phyloP scores from a whole-genome alignment of 2,329 filamentous ascomycete species.

The Penicillium vulpinum region DNA sequence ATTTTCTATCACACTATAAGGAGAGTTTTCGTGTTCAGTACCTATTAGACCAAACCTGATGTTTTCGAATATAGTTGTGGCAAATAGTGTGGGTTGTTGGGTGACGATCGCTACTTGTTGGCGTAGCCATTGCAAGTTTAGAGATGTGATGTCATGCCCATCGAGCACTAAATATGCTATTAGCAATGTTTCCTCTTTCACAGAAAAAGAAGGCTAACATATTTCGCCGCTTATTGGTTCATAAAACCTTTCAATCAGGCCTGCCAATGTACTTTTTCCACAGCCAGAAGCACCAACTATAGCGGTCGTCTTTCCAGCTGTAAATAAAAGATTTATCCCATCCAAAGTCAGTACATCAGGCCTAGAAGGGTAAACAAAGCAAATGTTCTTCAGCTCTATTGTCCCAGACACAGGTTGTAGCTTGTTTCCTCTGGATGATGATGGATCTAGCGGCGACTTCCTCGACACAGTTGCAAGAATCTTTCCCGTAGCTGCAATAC shows the following conservation, averaged over 20 bases:
- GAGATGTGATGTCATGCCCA: constrained; percentile 68
- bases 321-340: neutral
- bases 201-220: neutral
- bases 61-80: constrained; percentile 77
- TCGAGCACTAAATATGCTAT: constrained; percentile 57
- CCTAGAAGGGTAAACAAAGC: neutral
- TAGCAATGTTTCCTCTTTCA: neutral
- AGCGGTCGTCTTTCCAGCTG: neutral
- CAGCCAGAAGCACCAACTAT: constrained; percentile 11
- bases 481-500: neutral
- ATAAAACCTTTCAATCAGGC: constrained; percentile 56
- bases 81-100: constrained; percentile 82
- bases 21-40: neutral
- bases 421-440: neutral
- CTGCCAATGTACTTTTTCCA: constrained; percentile 10
- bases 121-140: constrained; percentile 86
- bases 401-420: neutral
- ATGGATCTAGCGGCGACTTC: neutral
- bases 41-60: constrained; percentile 49
- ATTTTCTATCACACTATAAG: neutral
- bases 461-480: neutral
- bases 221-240: constrained; percentile 67
- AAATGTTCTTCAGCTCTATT: neutral
- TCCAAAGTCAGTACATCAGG: neutral
- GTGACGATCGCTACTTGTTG: constrained; percentile 85